phyloP scores from a whole-genome alignment of 2,329 filamentous ascomycete genomes.

The Zarea fungicola region DNA sequence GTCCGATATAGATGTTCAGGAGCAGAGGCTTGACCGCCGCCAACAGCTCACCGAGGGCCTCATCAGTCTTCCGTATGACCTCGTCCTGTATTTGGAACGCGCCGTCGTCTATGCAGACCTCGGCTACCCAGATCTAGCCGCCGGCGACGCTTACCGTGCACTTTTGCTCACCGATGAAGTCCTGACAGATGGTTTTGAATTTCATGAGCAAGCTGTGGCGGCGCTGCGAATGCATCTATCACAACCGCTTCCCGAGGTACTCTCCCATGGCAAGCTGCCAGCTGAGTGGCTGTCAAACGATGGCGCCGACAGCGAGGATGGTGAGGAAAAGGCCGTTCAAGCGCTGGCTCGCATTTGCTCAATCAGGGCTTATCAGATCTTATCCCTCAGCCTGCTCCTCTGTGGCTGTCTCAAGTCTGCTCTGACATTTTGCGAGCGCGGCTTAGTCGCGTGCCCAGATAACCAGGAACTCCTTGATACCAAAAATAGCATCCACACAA shows the following conservation, averaged over 20 bases:
- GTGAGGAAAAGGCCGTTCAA: constrained; percentile 27
- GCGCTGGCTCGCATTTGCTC: constrained; percentile 46
- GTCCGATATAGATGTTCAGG: constrained; percentile 21
- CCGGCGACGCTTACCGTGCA: constrained; percentile 84
- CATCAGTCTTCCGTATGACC: constrained; percentile 50
- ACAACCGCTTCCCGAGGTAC: constrained; percentile 37
- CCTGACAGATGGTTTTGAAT: constrained; percentile 73
- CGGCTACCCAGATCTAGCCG: constrained; percentile 84
- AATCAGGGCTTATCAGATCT: constrained; percentile 54
- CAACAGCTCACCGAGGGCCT: constrained; percentile 52
- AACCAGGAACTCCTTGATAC: constrained; percentile 53
- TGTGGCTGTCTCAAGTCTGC: constrained; percentile 67
- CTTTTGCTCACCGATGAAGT: constrained; percentile 82
- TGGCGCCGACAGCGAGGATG: constrained; percentile 28
- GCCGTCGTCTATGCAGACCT: constrained; percentile 67
- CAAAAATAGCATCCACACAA: constrained; percentile 47
- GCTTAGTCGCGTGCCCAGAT: constrained; percentile 48
- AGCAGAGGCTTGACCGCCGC: constrained; percentile 48
- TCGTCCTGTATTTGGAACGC: constrained; percentile 62
- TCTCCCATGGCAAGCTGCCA: constrained; percentile 39
- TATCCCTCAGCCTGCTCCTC: constrained; percentile 54
- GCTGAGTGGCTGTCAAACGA: constrained; percentile 29
- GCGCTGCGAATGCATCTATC: constrained; percentile 36
- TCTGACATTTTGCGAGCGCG: constrained; percentile 58
- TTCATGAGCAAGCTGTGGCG: constrained; percentile 62